phyloP scores from a whole-genome alignment of 2,329 filamentous ascomycete species.

The Pezicula rhizophila region DNA sequence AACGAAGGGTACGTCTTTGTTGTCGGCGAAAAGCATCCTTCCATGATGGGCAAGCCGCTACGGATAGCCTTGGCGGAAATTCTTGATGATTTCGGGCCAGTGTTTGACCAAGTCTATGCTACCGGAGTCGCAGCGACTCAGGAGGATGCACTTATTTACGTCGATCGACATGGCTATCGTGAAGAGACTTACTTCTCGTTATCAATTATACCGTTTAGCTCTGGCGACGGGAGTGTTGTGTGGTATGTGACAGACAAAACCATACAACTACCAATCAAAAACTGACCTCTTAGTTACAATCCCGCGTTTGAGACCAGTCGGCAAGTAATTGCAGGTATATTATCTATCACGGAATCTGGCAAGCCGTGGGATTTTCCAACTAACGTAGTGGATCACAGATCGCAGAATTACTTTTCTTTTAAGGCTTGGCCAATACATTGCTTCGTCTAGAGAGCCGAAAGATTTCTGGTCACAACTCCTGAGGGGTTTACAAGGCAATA shows the following conservation, averaged over 20 bases:
- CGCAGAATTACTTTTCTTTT: slow-evolving; percentile 32
- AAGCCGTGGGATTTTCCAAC: background rate
- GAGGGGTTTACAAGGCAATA: slow-evolving; percentile 18
- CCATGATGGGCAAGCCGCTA: slow-evolving; percentile 31
- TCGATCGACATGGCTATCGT: slow-evolving; percentile 28
- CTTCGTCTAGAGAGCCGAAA: slow-evolving; percentile 22
- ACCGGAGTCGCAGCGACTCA: slow-evolving; percentile 19
- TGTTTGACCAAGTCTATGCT: slow-evolving; percentile 23
- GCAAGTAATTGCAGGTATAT: slow-evolving; percentile 12
- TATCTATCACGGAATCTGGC: background rate
- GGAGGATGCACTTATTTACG: slow-evolving; percentile 25
- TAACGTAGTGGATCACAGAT: slow-evolving; percentile 4
- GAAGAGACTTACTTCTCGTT: slow-evolving; percentile 31
- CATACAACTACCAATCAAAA: background rate
- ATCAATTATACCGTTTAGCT: slow-evolving; percentile 16
- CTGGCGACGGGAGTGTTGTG: slow-evolving; percentile 9
- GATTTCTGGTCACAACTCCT: slow-evolving; percentile 29
- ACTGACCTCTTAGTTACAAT: slow-evolving; percentile 13
- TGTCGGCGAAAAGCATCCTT: slow-evolving; percentile 29
- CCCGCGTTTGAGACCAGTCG: slow-evolving; percentile 14
- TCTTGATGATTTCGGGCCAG: slow-evolving; percentile 23
- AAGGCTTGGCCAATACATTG: slow-evolving; percentile 29
- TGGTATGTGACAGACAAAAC: slow-evolving; percentile 12
- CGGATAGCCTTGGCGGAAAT: slow-evolving; percentile 33
- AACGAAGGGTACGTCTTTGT: slow-evolving; percentile 30